Evolutionary conservation across 2,329 filamentous ascomycete genomes (phyloP).

Genomic region (Taxawa tesnikishii): DNA sequence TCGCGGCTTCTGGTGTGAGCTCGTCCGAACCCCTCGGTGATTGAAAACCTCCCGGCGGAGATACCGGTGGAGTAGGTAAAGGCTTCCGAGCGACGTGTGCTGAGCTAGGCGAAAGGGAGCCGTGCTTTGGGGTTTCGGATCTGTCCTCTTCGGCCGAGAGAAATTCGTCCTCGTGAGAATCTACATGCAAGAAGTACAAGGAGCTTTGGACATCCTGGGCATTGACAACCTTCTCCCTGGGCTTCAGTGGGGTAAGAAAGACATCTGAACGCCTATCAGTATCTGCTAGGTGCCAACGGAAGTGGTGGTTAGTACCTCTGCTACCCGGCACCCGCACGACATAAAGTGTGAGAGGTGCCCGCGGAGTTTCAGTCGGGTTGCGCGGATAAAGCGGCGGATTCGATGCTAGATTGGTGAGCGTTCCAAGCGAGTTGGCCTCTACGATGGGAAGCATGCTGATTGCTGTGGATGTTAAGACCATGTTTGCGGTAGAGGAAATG

Average conservation of each 20-base stretch:
- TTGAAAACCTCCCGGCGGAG: conserved; percentile 2
- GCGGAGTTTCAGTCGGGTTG: conserved; percentile 56
- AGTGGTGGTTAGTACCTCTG: conserved; percentile 45
- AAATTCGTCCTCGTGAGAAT: conserved; percentile 20
- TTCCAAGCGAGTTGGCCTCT: conserved; percentile 73
- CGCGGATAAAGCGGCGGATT: conserved; percentile 80
- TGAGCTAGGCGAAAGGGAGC: not conserved
- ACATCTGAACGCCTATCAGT: conserved; percentile 49
- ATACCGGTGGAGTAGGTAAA: conserved; percentile 9
- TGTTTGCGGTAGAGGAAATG: no score
- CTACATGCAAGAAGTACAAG: conserved; percentile 82
- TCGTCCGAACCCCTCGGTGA: conserved; percentile 1
- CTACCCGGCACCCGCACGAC: conserved; percentile 89
- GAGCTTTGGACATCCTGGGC: conserved; percentile 75
- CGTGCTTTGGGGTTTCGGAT: not conserved
- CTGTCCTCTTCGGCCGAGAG: conserved; percentile 1
- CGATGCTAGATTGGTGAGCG: conserved; percentile 66
- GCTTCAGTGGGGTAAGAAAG: conserved; percentile 84
- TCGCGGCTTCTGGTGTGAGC: no score
- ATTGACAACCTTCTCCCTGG: conserved; percentile 77
- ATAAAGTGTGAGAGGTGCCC: conserved; percentile 70
- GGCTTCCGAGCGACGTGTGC: conserved; percentile 8
- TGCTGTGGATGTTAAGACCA: no score
- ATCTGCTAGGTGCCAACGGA: not conserved
- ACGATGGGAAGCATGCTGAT: no score